Conservation (phyloP, 2,329 filamentous ascomycete species). For the Fusarium bulbicola region DNA sequence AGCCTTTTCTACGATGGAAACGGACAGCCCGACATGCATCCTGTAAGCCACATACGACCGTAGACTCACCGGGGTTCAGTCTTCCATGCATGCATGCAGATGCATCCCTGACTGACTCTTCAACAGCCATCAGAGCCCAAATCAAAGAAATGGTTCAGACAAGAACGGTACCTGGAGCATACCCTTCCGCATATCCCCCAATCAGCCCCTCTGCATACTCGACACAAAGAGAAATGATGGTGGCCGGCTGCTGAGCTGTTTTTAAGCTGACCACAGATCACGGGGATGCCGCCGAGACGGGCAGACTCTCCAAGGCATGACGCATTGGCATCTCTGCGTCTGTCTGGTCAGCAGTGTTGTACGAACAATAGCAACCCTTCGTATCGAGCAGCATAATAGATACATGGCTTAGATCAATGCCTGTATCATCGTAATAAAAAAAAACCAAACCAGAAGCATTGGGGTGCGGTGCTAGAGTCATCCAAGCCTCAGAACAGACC, state of each 20-base stretch:
- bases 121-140: slow-evolving; percentile 6
- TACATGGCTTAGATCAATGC: slow-evolving; percentile 7
- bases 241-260: slow-evolving; percentile 39
- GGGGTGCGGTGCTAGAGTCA: slow-evolving; percentile 2
- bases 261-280: slow-evolving; percentile 41
- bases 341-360: slow-evolving; percentile 31
- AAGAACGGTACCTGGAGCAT: slow-evolving; percentile 31
- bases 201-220: slow-evolving; percentile 21
- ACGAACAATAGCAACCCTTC: slow-evolving; percentile 20
- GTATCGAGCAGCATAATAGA: slow-evolving; percentile 1
- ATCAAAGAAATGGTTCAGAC: slow-evolving; percentile 15
- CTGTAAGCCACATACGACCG: slow-evolving; percentile 31
- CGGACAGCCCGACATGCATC: slow-evolving; percentile 31
- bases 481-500: neutral
- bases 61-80: slow-evolving; percentile 24
- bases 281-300: slow-evolving; percentile 31
- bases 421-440: neutral
- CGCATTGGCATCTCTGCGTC: neutral
- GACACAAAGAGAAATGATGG: slow-evolving; percentile 14
- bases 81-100: slow-evolving; percentile 30
- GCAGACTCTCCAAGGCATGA: slow-evolving; percentile 24
- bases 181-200: slow-evolving; percentile 18
- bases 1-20: slow-evolving; percentile 27
- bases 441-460: neutral
- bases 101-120: slow-evolving; percentile 23